Conservation (phyloP, 169 alveolate species). For the Plasmodium fragile region DNA sequence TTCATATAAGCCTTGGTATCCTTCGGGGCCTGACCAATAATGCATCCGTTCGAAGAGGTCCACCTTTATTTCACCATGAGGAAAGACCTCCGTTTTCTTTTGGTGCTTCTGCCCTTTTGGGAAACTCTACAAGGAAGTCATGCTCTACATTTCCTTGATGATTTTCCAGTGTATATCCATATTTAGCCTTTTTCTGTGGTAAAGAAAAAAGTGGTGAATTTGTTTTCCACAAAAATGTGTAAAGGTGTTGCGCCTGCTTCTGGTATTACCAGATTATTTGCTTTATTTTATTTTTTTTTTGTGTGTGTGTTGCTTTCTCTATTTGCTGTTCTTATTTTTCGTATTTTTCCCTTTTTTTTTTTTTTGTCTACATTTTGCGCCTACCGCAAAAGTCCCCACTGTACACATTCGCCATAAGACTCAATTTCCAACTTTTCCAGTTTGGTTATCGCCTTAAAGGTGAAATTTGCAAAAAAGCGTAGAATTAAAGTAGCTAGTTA, state of each 20-base stretch:
- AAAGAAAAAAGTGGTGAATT: constrained; percentile 6
- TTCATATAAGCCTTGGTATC: neutral
- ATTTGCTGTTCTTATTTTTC: neutral
- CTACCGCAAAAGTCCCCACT: constrained; percentile 45
- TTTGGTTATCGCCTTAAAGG: constrained; percentile 22
- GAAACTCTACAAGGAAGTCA: neutral
- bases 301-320: neutral
- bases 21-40: neutral
- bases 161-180: constrained; percentile 45
- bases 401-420: constrained; percentile 30
- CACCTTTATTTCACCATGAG: neutral
- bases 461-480: neutral
- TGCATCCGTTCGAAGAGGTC: neutral
- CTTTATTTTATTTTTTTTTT: neutral
- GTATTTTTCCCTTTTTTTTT: neutral
- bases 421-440: constrained; percentile 66
- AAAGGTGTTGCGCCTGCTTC: neutral
- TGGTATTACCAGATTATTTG: neutral
- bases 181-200: constrained; percentile 40
- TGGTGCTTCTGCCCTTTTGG: neutral
- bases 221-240: neutral
- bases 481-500: neutral
- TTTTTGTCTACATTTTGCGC: neutral
- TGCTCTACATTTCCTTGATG: constrained; percentile 32
- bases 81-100: neutral